phyloP scores from a whole-genome alignment of 768 basidiomycete species.

The Tylopilus sp. region DNA sequence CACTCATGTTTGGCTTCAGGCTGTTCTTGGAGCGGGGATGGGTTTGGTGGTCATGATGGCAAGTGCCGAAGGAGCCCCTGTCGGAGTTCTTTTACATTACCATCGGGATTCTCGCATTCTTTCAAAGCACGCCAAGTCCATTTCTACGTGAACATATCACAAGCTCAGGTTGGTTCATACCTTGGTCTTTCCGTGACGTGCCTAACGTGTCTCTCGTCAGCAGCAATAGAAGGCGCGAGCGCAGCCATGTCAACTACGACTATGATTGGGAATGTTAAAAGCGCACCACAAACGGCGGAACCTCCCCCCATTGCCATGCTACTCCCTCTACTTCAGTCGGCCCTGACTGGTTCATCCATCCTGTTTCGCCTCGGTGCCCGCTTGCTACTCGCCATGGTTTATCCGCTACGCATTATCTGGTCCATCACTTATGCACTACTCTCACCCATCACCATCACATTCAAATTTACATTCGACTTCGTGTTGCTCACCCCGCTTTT shows the following conservation, averaged over 20 bases:
- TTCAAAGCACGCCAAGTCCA: too few species aligned
- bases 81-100: too few species aligned
- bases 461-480: constrained; percentile 39
- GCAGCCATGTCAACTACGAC: constrained; percentile 8
- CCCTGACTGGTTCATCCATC: constrained; percentile 8
- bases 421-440: constrained; percentile 38
- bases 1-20: too few species aligned
- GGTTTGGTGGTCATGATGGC: too few species aligned
- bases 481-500: constrained; percentile 46
- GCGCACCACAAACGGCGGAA: background rate
- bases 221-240: background rate
- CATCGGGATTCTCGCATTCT: too few species aligned
- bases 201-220: background rate
- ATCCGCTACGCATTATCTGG: constrained; percentile 25
- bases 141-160: too few species aligned
- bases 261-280: background rate
- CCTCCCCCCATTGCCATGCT: constrained; percentile 25
- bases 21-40: too few species aligned
- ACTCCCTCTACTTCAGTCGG: constrained; percentile 17
- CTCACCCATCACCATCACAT: constrained; percentile 44
- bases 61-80: too few species aligned
- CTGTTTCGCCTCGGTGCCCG: constrained; percentile 14
- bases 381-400: constrained; percentile 9
- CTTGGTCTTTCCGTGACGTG: too few species aligned
- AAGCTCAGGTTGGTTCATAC: too few species aligned